A percentile compares a stretch with the other conserved stretches of the same genome.
phyloP scores from a whole-genome alignment of 1,284 basidiomycete genomes.

The Puccinia polysora region DNA sequence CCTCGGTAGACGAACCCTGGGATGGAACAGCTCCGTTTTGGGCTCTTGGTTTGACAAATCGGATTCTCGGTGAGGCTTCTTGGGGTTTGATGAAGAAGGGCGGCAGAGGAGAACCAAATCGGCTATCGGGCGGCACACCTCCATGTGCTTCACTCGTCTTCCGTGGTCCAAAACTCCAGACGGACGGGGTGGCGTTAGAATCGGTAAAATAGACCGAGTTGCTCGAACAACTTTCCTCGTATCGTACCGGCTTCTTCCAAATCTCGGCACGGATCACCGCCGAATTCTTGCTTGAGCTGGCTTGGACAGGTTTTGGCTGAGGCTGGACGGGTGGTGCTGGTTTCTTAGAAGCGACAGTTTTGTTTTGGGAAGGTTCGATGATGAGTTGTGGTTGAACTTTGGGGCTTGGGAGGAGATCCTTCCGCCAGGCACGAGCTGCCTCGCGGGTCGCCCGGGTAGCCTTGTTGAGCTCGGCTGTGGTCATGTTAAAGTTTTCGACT shows the following conservation, averaged over 20 bases:
- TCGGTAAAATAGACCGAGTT: conserved; percentile 4
- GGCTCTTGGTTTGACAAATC: no score
- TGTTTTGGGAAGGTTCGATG: neutral
- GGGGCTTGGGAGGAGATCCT: conserved; percentile 24
- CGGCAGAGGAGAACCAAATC: no score
- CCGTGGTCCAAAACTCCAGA: conserved; percentile 15
- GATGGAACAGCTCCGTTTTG: no score
- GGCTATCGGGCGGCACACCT: no score
- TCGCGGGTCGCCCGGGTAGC: conserved; percentile 53
- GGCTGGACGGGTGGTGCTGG: neutral
- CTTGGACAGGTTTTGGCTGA: conserved; percentile 4
- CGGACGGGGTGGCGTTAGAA: conserved; percentile 9
- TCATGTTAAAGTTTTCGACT: conserved; percentile 66
- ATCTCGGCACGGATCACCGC: neutral
- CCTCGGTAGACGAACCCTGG: neutral
- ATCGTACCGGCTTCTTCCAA: conserved; percentile 23
- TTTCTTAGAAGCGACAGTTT: conserved; percentile 30
- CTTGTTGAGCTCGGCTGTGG: conserved; percentile 57
- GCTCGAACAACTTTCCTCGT: conserved; percentile 34
- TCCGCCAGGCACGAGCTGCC: conserved; percentile 49
- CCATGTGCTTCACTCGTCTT: no score
- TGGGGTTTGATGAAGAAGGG: neutral
- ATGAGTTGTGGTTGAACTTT: neutral
- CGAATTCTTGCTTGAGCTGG: neutral
- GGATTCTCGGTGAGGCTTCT: no score